phyloP scores from a whole-genome alignment of 176 grass and related monocot genomes.

The Paspalum notatum region DNA sequence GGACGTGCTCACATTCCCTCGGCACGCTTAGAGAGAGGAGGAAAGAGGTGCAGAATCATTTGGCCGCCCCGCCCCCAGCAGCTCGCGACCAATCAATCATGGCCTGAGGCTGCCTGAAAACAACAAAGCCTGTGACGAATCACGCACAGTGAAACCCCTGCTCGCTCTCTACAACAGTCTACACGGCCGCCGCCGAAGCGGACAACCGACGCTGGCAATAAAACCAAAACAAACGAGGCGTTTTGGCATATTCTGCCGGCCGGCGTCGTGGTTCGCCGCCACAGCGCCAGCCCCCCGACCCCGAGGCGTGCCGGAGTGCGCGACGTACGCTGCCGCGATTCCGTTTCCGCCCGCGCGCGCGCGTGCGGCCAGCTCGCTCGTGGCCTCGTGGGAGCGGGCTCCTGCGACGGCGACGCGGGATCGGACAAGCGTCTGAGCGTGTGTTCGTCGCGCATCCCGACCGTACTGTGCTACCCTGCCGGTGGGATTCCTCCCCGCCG shows the following conservation, averaged over 20 bases:
- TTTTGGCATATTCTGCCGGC: constrained; percentile 25
- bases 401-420: constrained; percentile 25
- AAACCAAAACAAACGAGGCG: not conserved
- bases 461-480: not conserved
- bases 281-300: not conserved
- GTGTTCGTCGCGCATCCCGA: constrained; percentile 6
- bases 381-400: not conserved
- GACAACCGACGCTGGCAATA: not conserved
- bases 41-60: too few relatives aligned
- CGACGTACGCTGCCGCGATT: constrained; percentile 30
- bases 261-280: not conserved
- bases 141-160: constrained; percentile 9
- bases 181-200: not conserved
- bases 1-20: too few relatives aligned
- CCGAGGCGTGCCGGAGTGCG: not conserved
- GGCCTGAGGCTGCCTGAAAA: not conserved
- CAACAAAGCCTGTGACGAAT: not conserved
- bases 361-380: not conserved
- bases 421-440: constrained; percentile 24
- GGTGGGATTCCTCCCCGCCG: not conserved
- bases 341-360: constrained; percentile 22
- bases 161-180: too few relatives aligned
- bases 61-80: too few relatives aligned
- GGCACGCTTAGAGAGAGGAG: too few relatives aligned
- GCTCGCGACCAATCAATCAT: not conserved